Evolutionary conservation across 371 early-diverging fungal genomes (phyloP).

Genomic region (Lichtheimia ornata): DNA sequence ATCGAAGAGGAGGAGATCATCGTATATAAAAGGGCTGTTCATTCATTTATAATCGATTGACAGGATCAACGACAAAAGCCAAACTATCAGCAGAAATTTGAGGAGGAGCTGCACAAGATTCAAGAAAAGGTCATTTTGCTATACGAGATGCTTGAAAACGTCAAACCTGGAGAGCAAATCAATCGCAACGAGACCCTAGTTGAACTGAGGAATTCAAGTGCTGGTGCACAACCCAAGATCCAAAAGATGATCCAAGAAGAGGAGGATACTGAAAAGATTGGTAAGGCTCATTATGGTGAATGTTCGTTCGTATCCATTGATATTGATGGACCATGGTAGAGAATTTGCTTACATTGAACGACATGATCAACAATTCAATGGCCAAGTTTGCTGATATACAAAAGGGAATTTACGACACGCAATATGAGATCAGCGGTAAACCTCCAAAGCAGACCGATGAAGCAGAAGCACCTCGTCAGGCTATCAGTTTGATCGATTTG

Average conservation of each 20-base stretch:
- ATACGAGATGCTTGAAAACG: constrained; percentile 76
- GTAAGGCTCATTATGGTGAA: constrained; percentile 11
- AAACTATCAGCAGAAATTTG: constrained; percentile 86
- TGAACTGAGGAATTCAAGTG: constrained; percentile 56
- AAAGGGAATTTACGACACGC: constrained; percentile 56
- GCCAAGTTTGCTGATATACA: constrained; percentile 71
- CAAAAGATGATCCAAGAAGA: constrained; percentile 67
- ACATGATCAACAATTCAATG: constrained; percentile 83
- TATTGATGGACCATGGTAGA: constrained; percentile 25
- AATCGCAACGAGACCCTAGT: constrained; percentile 56
- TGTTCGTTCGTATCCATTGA: neutral
- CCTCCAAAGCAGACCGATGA: constrained; percentile 29
- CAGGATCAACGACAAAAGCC: constrained; percentile 77
- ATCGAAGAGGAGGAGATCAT: neutral
- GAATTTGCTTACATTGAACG: constrained; percentile 78
- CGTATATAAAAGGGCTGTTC: neutral
- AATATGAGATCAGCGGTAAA: constrained; percentile 46
- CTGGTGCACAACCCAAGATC: constrained; percentile 72
- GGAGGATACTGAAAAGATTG: constrained; percentile 28
- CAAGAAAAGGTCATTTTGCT: constrained; percentile 76
- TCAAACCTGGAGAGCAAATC: constrained; percentile 60
- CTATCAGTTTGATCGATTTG: constrained; percentile 66
- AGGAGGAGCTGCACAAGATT: constrained; percentile 80
- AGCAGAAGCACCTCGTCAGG: constrained; percentile 29
- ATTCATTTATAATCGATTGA: neutral